Percentiles rank a stretch among this genome's conserved stretches.
Conservation (phyloP, 495 filamentous ascomycete species). For the Daldinia childiae region DNA sequence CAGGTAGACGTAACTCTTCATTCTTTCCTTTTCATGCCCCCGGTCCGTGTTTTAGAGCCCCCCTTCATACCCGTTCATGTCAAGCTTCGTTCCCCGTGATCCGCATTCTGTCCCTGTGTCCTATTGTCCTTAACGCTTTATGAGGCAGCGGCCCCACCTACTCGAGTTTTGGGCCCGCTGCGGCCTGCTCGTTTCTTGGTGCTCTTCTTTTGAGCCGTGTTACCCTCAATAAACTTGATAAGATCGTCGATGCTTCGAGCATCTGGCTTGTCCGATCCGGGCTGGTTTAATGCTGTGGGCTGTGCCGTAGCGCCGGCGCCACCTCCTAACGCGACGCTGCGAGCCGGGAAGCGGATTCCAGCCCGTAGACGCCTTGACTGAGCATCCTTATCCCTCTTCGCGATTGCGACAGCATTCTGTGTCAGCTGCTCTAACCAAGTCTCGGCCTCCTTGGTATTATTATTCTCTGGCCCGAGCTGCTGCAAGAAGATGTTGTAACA, state of each 20-base stretch:
- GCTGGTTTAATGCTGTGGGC: slow-evolving; percentile 32
- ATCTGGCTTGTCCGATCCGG: slow-evolving; percentile 60
- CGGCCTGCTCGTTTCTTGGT: slow-evolving; percentile 75
- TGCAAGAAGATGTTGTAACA: slow-evolving; percentile 93
- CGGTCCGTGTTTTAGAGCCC: slow-evolving; percentile 3
- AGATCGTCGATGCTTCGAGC: slow-evolving; percentile 85
- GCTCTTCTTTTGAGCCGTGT: slow-evolving; percentile 66
- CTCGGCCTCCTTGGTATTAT: slow-evolving; percentile 94
- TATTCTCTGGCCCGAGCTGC: slow-evolving; percentile 84
- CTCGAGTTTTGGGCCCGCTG: slow-evolving; percentile 76
- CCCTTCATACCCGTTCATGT: slow-evolving; percentile 5
- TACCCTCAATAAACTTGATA: slow-evolving; percentile 85
- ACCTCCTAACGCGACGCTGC: slow-evolving; percentile 59
- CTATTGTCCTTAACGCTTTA: not conserved
- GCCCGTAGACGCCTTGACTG: slow-evolving; percentile 73
- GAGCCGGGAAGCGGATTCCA: slow-evolving; percentile 57
- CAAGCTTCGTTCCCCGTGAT: slow-evolving; percentile 17
- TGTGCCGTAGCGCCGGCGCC: slow-evolving; percentile 42
- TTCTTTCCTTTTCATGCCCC: slow-evolving; percentile 16
- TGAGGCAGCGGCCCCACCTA: slow-evolving; percentile 45
- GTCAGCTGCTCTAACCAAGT: slow-evolving; percentile 97
- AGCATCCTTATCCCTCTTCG: slow-evolving; percentile 88
- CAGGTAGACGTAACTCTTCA: slow-evolving; percentile 4
- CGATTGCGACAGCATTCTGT: slow-evolving; percentile 90
- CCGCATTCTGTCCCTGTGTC: not conserved